Evolutionary conservation across 495 filamentous ascomycete genomes (phyloP).

Genomic region (Penicillium goetzii): DNA sequence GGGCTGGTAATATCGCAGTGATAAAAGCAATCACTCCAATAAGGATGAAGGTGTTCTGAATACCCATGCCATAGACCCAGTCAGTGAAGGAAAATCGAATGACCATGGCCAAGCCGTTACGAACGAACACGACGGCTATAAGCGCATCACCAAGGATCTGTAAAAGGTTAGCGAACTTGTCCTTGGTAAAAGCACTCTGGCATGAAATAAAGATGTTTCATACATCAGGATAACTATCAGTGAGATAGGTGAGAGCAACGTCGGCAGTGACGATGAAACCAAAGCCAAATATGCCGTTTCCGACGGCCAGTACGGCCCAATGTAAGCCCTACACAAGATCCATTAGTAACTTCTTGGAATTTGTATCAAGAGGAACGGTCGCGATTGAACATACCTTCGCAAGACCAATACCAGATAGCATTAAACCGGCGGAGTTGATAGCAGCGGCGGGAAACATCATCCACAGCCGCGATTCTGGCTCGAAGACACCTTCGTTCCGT

Average conservation of each 20-base stretch:
- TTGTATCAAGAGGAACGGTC: neutral
- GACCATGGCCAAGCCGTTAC: slow-evolving; percentile 23
- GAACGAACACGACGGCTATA: slow-evolving; percentile 25
- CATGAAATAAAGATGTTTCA: neutral
- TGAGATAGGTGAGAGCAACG: slow-evolving; percentile 35
- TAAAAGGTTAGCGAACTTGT: neutral
- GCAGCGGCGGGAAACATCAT: slow-evolving; percentile 17
- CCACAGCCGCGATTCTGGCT: slow-evolving; percentile 38
- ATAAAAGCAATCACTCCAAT: slow-evolving; percentile 18
- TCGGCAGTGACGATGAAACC: slow-evolving; percentile 29
- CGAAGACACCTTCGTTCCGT: slow-evolving; percentile 36
- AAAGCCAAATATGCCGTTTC: slow-evolving; percentile 33
- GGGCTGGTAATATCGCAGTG: slow-evolving; percentile 15
- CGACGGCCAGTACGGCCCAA: slow-evolving; percentile 35
- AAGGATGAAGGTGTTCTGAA: slow-evolving; percentile 27
- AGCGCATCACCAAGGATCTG: slow-evolving; percentile 27
- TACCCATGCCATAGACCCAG: slow-evolving; percentile 25
- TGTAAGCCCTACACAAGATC: slow-evolving; percentile 16
- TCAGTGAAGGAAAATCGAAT: slow-evolving; percentile 19
- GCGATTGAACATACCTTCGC: slow-evolving; percentile 4
- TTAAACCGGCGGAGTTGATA: slow-evolving; percentile 4
- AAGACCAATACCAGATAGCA: slow-evolving; percentile 13
- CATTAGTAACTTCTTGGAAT: neutral
- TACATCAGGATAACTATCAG: slow-evolving; percentile 34
- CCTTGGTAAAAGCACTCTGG: neutral